Base-by-base conservation (phyloP, 306 rosid genomes). In the Lathyrus oleraceus region DNA sequence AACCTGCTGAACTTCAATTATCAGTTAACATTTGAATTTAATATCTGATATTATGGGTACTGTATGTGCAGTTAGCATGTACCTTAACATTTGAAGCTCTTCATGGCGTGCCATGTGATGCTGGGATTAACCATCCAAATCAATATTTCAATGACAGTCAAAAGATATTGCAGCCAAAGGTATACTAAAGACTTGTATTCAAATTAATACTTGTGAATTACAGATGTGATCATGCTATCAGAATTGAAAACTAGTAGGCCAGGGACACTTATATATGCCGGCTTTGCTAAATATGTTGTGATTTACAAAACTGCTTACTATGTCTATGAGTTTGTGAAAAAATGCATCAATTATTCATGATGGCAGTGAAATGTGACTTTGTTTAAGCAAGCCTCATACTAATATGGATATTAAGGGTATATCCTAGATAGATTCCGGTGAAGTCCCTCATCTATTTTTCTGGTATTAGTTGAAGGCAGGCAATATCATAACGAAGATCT, bases 101-200 rank as follows among this genome's bases (percentile, higher is more conserved):
- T 43, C 96, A 90, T 76, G 89, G 81, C 59, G 53, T 81, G 65
- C 77, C 89, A 10, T 84, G 91, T 59, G 96, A 94, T 72, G 79
- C 96, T n/a, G 99, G 99, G 82, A 88, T 94, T 79, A 90, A 91
- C 81, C 99, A 94, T 87, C 97, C 99, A 65, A 94, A 90, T 84
- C 97, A 90, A 76, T 94, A 94, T 83, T 90, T 94, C 78, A 81
- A 74, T 66, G 99, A 91, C 75, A 91, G 99, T 72, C 91, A 79
- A 79, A 84, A 81, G 71, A 73, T 90, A 67, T 69, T 87, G 65
- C 70, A 85, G 57, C 70, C 74, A 3, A 85, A 88, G 97, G 97
- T 94, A 66, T 42, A 39, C 57, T 51, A 51, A 51, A 0, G 57
- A 48, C 45, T 60, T 27, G 17, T 14, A 13, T 77, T 45, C 32